phyloP scores from a whole-genome alignment of 1,139 yeast species.

The Wickerhamomyces sp. region DNA sequence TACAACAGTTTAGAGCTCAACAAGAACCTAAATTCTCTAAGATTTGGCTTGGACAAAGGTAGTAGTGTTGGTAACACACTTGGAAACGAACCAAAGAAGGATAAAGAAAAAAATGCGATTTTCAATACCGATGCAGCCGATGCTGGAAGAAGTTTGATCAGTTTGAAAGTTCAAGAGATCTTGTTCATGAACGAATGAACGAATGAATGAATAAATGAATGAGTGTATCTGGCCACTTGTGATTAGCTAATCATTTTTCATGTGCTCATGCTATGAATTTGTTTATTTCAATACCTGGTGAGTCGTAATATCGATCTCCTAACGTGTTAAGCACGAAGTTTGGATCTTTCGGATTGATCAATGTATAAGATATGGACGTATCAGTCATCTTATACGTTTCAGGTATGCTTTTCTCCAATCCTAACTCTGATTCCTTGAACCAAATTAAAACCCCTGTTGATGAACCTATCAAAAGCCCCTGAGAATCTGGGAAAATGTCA shows the following conservation, averaged over 20 bases:
- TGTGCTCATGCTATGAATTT: neutral
- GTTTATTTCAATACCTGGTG: constrained; percentile 9
- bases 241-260: too few relatives aligned
- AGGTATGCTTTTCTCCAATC: constrained; percentile 13
- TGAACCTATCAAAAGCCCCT: constrained; percentile 25
- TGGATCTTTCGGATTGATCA: constrained; percentile 20
- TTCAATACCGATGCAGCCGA: constrained; percentile 16
- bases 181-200: constrained; percentile 23
- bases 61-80: too few relatives aligned
- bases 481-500: constrained; percentile 15
- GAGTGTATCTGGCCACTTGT: too few relatives aligned
- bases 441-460: constrained; percentile 20
- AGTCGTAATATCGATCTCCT: constrained; percentile 20
- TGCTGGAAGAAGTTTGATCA: constrained; percentile 24
- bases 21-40: neutral
- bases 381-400: constrained; percentile 1
- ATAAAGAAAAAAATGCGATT: too few relatives aligned
- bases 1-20: neutral
- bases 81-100: too few relatives aligned
- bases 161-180: constrained; percentile 25
- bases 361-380: constrained; percentile 14
- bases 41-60: neutral
- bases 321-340: constrained; percentile 15
- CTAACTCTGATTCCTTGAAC: constrained; percentile 27
- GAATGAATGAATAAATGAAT: neutral